Base-by-base conservation (phyloP, 176 grass and related monocot genomes). In the Zoysia japonica region DNA sequence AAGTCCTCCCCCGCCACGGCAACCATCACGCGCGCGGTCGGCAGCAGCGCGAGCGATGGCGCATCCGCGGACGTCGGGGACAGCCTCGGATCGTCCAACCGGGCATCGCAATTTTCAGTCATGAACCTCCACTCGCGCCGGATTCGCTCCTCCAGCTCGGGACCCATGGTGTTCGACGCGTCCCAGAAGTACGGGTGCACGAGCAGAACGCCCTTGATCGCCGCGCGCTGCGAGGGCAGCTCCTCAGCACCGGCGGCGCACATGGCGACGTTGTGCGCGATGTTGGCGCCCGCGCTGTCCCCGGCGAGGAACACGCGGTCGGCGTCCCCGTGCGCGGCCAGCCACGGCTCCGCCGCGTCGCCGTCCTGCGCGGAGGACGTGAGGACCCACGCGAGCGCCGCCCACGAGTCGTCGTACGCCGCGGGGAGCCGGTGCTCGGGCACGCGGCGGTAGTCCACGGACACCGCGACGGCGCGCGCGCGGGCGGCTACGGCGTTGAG, bases 241-340 rank as follows among this genome's bases (percentile, higher is more conserved):
- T 28, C 74, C 40, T 82, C 81, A 50, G 48, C 69, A 28, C 28
- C 28, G 28, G 63, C 82, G 17, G 88, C 86, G 17, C 64, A 85
- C 80, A 89, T 67, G 47, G 82, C 79, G 2, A 80, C 66, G 76
- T 91, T 91, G 78, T 94, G 86, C 36, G 76, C 85, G 77, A 91
- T 87, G 80, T 94, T 94, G 0, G 67, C 89, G 28, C 92, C 92
- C 0, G 88, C 80, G 72, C 88, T 94, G 68, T 91, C 92, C 61
- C 88, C 88, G 2, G 77, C 83, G 7, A 91, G 53, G 82, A 89
- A 89, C 77, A 91, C 65, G 3, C 67, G 76, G 13, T 17, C 44
- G 53, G 82, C 65, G 78, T 91, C 86, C 41, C 88, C 86, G 47
- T 88, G 85, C 80, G 67, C 80, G 12, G 80, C 47, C 40, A 88